Conservation (phyloP, 2,329 filamentous ascomycete species). For the Cadophora sp. region DNA sequence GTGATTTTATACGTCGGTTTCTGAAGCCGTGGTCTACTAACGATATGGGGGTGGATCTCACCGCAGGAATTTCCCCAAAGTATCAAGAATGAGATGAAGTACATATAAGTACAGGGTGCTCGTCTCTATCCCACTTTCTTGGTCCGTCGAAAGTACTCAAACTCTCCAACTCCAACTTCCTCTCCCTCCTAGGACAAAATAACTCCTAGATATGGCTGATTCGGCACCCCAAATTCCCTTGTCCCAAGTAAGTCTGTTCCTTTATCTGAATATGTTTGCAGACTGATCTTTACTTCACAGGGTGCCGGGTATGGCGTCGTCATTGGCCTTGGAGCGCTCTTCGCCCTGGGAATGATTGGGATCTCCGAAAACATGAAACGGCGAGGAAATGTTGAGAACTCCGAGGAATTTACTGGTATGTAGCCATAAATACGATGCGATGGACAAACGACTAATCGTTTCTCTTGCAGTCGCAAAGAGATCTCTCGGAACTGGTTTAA, state of each 20-base stretch:
- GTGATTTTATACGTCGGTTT: neutral
- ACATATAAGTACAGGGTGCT: neutral
- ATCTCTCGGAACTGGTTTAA: slow-evolving; percentile 85
- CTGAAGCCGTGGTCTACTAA: neutral
- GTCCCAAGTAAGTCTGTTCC: slow-evolving; percentile 10
- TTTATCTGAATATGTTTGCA: neutral
- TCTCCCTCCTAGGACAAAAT: neutral
- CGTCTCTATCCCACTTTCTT: neutral
- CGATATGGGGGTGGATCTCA: neutral
- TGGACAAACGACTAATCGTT: neutral
- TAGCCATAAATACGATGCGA: neutral
- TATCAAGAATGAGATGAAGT: neutral
- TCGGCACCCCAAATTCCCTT: slow-evolving; percentile 14
- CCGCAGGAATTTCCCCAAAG: neutral
- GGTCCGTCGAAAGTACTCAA: neutral
- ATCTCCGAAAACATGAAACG: slow-evolving; percentile 21
- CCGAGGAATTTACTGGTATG: slow-evolving; percentile 24
- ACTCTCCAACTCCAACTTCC: too few species aligned
- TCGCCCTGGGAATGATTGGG: slow-evolving; percentile 66
- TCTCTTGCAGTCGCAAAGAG: slow-evolving; percentile 78
- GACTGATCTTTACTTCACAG: slow-evolving; percentile 2
- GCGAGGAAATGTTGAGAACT: slow-evolving; percentile 23
- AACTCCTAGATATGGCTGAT: slow-evolving; percentile 13
- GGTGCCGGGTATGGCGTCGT: slow-evolving; percentile 63
- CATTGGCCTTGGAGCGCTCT: slow-evolving; percentile 63